A percentile compares a stretch with the other conserved stretches of the same genome.
Conservation (phyloP, 2,329 filamentous ascomycete species). For the Colletotrichum spinosum region DNA sequence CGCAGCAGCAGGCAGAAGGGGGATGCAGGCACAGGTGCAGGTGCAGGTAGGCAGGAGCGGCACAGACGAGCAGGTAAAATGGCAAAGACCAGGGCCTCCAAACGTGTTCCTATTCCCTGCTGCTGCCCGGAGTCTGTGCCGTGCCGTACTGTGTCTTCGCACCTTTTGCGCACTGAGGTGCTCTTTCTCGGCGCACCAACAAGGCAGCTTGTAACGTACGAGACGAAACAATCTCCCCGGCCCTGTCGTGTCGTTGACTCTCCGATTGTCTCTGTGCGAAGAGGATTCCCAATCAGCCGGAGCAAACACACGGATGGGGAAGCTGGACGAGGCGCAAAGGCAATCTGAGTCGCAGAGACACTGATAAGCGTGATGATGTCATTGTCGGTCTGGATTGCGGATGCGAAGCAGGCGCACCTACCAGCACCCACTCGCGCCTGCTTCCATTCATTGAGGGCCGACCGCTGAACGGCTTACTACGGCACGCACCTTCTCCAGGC, state of each 20-base stretch:
- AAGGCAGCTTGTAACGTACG: not conserved
- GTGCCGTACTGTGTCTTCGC: conserved; percentile 2
- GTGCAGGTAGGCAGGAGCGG: conserved; percentile 1
- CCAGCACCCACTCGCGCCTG: conserved; percentile 17
- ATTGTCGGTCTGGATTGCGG: conserved; percentile 19
- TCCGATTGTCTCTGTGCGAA: conserved; percentile 10
- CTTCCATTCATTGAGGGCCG: conserved; percentile 21
- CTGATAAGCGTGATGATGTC: conserved; percentile 29
- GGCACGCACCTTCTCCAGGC: conserved; percentile 27
- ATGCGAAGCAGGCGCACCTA: conserved; percentile 26
- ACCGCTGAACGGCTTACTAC: conserved; percentile 10
- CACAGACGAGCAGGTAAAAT: conserved; percentile 4
- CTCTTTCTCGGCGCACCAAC: not conserved
- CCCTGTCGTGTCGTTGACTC: not conserved
- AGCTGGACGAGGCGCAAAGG: not conserved
- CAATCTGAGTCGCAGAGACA: conserved; percentile 4
- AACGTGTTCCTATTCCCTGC: not conserved
- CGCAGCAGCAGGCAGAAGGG: not conserved
- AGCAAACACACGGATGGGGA: conserved; percentile 20
- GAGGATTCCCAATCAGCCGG: not conserved
- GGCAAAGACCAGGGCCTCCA: too few species aligned
- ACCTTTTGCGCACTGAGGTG: not conserved
- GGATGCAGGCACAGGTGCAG: conserved; percentile 26
- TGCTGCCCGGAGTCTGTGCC: conserved; percentile 4
- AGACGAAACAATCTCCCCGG: conserved; percentile 24